Base-by-base conservation (phyloP, 768 basidiomycete species). In the Termitomyces sp. region DNA sequence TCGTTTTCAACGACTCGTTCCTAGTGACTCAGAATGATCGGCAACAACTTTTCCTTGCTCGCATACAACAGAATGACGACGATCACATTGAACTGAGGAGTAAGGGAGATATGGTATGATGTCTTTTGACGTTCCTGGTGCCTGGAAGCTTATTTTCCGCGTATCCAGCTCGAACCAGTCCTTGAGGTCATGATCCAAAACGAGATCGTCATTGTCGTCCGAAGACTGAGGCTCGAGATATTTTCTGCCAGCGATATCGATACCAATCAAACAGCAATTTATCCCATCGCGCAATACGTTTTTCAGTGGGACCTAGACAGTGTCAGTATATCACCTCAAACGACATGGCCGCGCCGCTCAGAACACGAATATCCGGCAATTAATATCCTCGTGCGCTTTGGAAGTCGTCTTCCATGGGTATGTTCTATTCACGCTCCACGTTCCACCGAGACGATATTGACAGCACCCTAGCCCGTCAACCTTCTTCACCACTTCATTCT, bases 401-500 rank as follows among this genome's bases (percentile, higher is more conserved):
- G 77, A 12, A 83, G 80, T 65, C 74, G 71, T 53, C 82, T 79
- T 58, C 85, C 85, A 3, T 88, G 86, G 76, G 77, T 77, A 49
- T 56, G 72, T 62, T 8, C 21, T 45, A 38, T 17, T 29, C 49
- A 23, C 3, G 17, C 31, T 59, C 7, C 27, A 46, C 38, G 19
- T 51, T 27, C 29, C 27, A 5, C 21, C 41, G 37, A 53, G 31
- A 41, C 42, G 31, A n/a, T 47, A 14, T 35, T 41, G 31, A 55
- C 47, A 34, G 21, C 14, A 32, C 25, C 16, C 4, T 56, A 75
- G 87, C 84, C 86, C 0, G 78, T 84, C 59, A 88, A 90, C 66
- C 69, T 83, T 25, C 73, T 89, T n/a, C 84, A 88, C 61, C 82
- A 85, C 66, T 86, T 79, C 64, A 65, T 76, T 34, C 72, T 90